Conservation (phyloP, 2,329 filamentous ascomycete species). For the Fusarium chuoi region DNA sequence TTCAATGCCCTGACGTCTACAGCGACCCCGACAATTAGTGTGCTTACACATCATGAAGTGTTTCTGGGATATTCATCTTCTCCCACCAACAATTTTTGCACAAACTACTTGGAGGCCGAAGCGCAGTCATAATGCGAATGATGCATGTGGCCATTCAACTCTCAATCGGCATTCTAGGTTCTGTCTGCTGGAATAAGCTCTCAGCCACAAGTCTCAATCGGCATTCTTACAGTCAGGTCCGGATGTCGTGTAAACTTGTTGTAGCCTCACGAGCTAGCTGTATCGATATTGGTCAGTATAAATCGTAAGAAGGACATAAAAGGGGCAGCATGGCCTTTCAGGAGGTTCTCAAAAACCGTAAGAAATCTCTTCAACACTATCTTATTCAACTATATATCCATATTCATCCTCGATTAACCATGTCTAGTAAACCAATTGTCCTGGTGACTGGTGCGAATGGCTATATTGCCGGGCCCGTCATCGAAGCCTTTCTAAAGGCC, state of each 20-base stretch:
- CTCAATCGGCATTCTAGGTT: background rate
- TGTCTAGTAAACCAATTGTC: slow-evolving; percentile 41
- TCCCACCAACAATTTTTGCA: background rate
- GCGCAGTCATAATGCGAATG: background rate
- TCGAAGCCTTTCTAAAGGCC: slow-evolving; percentile 49
- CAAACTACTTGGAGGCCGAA: background rate
- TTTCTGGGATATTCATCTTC: background rate
- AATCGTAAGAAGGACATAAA: background rate
- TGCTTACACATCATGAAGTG: background rate
- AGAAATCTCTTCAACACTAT: background rate
- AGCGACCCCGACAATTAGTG: background rate
- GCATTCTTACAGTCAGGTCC: background rate
- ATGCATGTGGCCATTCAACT: background rate
- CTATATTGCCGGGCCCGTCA: slow-evolving; percentile 52
- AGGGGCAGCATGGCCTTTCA: background rate
- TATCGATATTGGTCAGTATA: background rate
- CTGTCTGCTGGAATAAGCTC: too few relatives aligned
- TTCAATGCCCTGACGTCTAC: background rate
- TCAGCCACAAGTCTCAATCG: background rate
- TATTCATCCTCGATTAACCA: slow-evolving; percentile 1
- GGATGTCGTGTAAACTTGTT: background rate
- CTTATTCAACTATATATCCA: background rate
- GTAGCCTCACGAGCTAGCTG: background rate
- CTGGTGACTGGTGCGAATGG: slow-evolving; percentile 54
- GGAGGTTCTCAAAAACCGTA: background rate